Conservation (phyloP, 106 monocot genomes). For the Dendrobium huoshanense region DNA sequence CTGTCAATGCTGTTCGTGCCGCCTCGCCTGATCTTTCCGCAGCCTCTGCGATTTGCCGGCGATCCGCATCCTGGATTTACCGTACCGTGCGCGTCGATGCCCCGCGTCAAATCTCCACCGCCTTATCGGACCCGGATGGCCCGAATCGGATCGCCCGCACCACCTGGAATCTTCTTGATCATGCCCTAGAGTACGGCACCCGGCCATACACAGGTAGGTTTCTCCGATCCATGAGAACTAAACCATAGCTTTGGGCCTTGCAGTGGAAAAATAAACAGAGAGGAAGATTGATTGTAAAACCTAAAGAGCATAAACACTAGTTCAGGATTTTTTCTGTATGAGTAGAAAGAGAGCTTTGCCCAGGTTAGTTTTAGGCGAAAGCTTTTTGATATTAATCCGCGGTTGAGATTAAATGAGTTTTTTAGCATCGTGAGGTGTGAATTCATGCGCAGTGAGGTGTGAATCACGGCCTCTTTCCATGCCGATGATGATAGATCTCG, state of each 20-base stretch:
- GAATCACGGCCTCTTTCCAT: background rate
- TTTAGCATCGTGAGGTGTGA: too few species aligned
- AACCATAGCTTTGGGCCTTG: too few species aligned
- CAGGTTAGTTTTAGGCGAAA: too few species aligned
- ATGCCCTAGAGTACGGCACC: slow-evolving; percentile 4
- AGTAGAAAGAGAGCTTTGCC: too few species aligned
- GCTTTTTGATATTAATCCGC: too few species aligned
- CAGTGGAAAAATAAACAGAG: too few species aligned
- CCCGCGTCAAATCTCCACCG: background rate
- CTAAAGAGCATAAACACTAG: too few species aligned
- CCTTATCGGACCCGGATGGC: background rate
- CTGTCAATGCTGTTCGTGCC: background rate
- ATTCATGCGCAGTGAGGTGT: too few species aligned
- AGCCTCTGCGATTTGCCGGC: background rate
- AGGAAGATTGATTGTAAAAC: too few species aligned
- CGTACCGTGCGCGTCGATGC: slow-evolving; percentile 1
- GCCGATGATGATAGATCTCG: background rate
- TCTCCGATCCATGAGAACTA: background rate
- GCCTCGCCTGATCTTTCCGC: background rate
- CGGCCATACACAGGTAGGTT: background rate
- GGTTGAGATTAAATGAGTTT: too few species aligned
- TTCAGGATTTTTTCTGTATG: too few species aligned
- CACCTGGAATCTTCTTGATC: background rate
- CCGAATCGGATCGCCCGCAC: background rate
- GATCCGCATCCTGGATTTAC: background rate